These are phyloP conservation scores for Fusarium xylarioides DNA, from an alignment of 2,329 filamentous ascomycete genomes.

Conservation along the genomic window DNA sequence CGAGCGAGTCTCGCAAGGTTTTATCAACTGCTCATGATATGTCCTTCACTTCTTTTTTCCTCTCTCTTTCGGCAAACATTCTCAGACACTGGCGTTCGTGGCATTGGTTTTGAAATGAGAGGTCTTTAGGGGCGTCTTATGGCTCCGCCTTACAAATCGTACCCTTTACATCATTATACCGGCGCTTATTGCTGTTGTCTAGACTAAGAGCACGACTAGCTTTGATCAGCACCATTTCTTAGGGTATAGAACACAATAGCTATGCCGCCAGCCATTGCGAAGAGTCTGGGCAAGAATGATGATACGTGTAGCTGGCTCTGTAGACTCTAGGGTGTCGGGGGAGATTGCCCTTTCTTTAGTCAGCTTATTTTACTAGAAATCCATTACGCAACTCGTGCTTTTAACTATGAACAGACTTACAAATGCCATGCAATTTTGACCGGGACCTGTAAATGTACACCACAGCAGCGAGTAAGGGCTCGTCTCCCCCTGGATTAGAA, in stretches of 20 bases:
- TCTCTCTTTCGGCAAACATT: slow-evolving; percentile 15
- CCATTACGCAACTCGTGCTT: slow-evolving; percentile 23
- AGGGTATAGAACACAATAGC: not conserved
- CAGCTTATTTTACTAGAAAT: slow-evolving; percentile 34
- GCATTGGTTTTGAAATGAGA: slow-evolving; percentile 33
- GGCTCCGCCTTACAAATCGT: slow-evolving; percentile 5
- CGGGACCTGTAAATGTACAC: not conserved
- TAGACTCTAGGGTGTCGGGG: slow-evolving; percentile 40
- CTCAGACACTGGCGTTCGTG: slow-evolving; percentile 33
- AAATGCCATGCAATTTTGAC: not conserved
- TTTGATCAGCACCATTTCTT: not conserved
- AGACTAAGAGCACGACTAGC: slow-evolving; percentile 1
- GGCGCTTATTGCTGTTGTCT: slow-evolving; percentile 12
- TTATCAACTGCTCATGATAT: slow-evolving; percentile 27
- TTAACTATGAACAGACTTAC: not conserved
- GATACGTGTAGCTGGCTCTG: slow-evolving; percentile 36
- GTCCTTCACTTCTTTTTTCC: slow-evolving; percentile 20
- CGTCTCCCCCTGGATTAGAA: not conserved
- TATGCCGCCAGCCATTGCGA: not conserved
- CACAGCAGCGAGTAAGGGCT: not conserved
- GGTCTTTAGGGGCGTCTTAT: slow-evolving; percentile 11
- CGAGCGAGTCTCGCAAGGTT: slow-evolving; percentile 19
- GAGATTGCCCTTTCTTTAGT: slow-evolving; percentile 38
- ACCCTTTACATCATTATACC: slow-evolving; percentile 9
- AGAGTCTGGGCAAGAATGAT: slow-evolving; percentile 6